phyloP scores from a whole-genome alignment of 306 rosid species.

The Boehmeria nivea region DNA sequence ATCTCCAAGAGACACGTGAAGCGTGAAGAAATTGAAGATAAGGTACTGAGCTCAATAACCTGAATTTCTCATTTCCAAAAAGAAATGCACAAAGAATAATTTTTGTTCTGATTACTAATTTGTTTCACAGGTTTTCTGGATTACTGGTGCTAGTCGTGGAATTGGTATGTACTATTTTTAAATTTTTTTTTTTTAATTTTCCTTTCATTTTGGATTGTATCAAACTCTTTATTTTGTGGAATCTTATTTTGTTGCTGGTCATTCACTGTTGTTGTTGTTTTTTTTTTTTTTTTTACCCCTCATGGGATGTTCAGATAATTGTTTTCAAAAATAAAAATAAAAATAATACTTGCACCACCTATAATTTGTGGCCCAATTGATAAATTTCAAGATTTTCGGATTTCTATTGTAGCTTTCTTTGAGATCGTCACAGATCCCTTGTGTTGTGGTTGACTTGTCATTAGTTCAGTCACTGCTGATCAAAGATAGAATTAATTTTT shows the following conservation, averaged over 20 bases:
- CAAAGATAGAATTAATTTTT: neutral
- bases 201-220: too few relatives aligned
- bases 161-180: conserved; percentile 43
- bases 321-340: too few relatives aligned
- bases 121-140: conserved; percentile 80
- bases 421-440: neutral
- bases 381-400: neutral
- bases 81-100: neutral
- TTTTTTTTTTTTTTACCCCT: too few relatives aligned
- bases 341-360: too few relatives aligned
- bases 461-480: neutral
- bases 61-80: neutral
- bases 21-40: conserved; percentile 68
- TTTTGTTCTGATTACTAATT: neutral
- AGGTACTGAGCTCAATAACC: conserved; percentile 27
- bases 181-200: neutral
- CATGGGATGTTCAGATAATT: too few relatives aligned
- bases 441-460: neutral
- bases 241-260: too few relatives aligned
- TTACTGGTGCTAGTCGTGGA: conserved; percentile 98
- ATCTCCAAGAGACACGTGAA: conserved; percentile 59
- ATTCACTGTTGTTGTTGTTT: too few relatives aligned
- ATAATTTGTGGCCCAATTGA: neutral
- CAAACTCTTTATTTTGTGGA: too few relatives aligned
- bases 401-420: neutral